A percentile compares a stretch with the other conserved stretches of the same genome.
Conservation (phyloP, 2,329 filamentous ascomycete genomes). For the Fusarium azukiicola region DNA sequence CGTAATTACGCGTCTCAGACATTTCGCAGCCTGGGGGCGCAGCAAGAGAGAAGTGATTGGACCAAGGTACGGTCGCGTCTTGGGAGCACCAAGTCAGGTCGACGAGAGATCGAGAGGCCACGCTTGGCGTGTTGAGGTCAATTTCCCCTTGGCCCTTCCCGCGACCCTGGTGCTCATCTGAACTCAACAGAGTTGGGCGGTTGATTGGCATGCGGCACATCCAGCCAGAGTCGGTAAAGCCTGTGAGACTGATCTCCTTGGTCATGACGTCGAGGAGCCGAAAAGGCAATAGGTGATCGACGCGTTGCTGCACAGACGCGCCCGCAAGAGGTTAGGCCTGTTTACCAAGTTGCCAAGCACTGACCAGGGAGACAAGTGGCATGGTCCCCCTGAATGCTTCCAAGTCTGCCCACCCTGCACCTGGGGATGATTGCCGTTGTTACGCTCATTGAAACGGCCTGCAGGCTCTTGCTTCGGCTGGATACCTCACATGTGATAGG, state of each 20-base stretch:
- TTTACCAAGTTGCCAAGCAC: slow-evolving; percentile 2
- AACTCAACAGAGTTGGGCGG: neutral
- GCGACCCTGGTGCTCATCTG: neutral
- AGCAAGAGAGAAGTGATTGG: neutral
- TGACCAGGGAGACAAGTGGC: neutral
- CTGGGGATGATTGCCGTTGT: too few relatives aligned
- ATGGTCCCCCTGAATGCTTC: neutral
- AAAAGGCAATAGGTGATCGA: neutral
- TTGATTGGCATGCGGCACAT: neutral
- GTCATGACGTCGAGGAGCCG: neutral
- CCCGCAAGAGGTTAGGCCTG: neutral
- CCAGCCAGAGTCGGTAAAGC: neutral
- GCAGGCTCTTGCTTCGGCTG: too few relatives aligned
- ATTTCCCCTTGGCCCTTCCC: neutral
- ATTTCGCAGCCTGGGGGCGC: neutral
- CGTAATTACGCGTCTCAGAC: neutral
- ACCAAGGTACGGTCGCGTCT: neutral
- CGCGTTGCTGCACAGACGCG: neutral
- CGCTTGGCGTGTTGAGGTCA: neutral
- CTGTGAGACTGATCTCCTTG: neutral
- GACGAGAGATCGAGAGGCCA: neutral
- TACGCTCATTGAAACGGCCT: too few relatives aligned
- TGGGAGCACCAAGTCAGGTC: neutral
- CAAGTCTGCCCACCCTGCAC: neutral
- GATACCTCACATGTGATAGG: too few relatives aligned